Base-by-base conservation (phyloP, 352 stramenopile genomes). In the Globisporangium irregulare region DNA sequence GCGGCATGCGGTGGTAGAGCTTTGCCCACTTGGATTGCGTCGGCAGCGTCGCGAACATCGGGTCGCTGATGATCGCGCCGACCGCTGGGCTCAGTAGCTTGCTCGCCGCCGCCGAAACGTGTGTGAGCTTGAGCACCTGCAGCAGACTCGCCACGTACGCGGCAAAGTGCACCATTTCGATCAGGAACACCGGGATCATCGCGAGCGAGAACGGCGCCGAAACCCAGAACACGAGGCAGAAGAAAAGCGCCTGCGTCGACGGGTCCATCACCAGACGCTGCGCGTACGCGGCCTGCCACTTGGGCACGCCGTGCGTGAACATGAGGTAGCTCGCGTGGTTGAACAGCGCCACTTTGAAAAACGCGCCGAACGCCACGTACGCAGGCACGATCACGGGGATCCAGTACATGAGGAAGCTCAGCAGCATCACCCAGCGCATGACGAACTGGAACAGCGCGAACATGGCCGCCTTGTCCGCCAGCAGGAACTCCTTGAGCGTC, bases 221-320 rank as follows among this genome's bases (percentile, higher is more conserved):
- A 65, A 94, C 82, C 75, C 80, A 94, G 68, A 97, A 97, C 53
- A 97, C 78, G 36, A 96, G 74, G 38, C 80, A 92, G 75, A 93
- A 94, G 75, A 95, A 91, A 29, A 95, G 78, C 65, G 86, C 77
- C 70, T 97, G 90, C 34, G 87, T 82, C 29, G 87, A 83, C 59
- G 87, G 88, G 69, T 97, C 90, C 56, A 93, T 67, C 64, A 95
- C 76, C 34, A 97, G 73, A 4, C 87, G 77, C 73, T 96, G 87
- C n/a, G 79, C 85, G 67, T 97, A 97, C 25, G 68, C 76, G 1
- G 83, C 78, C 57, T 89, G 86, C 77, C 78, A 84, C 67, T 86
- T 81, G 46, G 90, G 88, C 24, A 71, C 64, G 34, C 90, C 89
- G 73, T 96, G 86, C 36, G 85, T 91, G 68, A 92, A 95, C 32